Evolutionary conservation across 768 basidiomycete species (phyloP).

Genomic region (Leccinum olivaceopallidum): DNA sequence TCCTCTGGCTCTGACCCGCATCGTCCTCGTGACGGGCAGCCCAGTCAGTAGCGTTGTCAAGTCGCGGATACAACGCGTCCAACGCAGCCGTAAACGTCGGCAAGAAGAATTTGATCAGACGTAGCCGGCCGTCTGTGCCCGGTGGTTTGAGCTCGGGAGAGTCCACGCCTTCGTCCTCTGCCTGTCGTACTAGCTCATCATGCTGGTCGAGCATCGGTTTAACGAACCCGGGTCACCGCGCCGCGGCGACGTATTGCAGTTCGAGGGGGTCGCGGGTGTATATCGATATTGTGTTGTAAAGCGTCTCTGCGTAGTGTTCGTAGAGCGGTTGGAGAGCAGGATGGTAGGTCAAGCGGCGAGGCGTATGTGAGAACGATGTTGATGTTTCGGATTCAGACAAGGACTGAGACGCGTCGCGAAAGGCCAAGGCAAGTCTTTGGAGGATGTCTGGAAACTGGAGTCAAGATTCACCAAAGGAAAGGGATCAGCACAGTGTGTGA

Average conservation of each 20-base stretch:
- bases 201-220: conserved; percentile 63
- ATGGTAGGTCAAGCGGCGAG: conserved; percentile 43
- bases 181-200: conserved; percentile 18
- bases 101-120: conserved; percentile 62
- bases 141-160: conserved; percentile 39
- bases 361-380: conserved; percentile 3
- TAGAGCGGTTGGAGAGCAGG: conserved; percentile 60
- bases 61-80: conserved; percentile 67
- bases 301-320: conserved; percentile 55
- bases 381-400: not conserved
- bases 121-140: conserved; percentile 61
- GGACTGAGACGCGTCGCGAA: conserved; percentile 24
- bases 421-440: conserved; percentile 42
- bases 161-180: conserved; percentile 24
- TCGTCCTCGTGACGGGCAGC: conserved; percentile 51
- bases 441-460: conserved; percentile 29
- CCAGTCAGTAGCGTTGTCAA: conserved; percentile 66
- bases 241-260: conserved; percentile 72
- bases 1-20: not conserved
- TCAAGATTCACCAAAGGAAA: not conserved
- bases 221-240: conserved; percentile 80
- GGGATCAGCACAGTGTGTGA: not conserved
- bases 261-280: conserved; percentile 71
- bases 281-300: conserved; percentile 61
- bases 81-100: conserved; percentile 62